Base-by-base conservation (phyloP, 106 monocot genomes). In the Posidonia australis region DNA sequence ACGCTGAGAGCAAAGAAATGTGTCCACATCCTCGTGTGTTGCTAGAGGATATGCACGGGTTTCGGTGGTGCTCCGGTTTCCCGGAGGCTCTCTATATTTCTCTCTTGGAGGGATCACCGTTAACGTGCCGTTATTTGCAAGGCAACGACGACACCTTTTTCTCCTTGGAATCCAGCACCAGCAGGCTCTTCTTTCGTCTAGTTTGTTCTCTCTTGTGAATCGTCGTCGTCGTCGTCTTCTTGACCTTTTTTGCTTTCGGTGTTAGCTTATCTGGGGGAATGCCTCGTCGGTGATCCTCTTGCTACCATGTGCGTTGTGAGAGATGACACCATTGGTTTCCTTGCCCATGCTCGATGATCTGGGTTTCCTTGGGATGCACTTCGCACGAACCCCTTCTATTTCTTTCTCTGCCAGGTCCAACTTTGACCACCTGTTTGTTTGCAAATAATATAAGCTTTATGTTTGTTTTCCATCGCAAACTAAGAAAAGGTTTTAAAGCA, bases 341-440 rank as follows among this genome's bases (percentile, higher is more conserved):
- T 71, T 67, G 51, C 67, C 24, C 20, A 46, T 19, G 29, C 28
- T 19, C 4, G 46, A 21, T 22, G 63, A 45, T 29, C 74, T 73
- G 30, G 66, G 42, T 60, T 72, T 84, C 61, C 87, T 81, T 10
- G 92, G 92, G 31, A 92, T 76, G 76, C 92, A 92, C 54, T 82
- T 91, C 19, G 77, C 66, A 45, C 49, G 70, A 5, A 73, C 76
- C 18, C 67, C 72, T 7, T 79, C 86, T 12, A 69, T 52, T 55
- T 83, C 80, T 45, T 72, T 73, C 49, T 77, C 81, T n/a, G 2
- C 79, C 31, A 74, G 5, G 29, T 78, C 76, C 73, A 76, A 20
- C 69, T 72, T 80, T 24, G 70, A 70, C 22, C 45, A 51, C 75
- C 85, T 83, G 79, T 29, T 31, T 21, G 26, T 11, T 14, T 25